A percentile compares a stretch with the other conserved stretches of the same genome.
Evolutionary conservation across 2,329 filamentous ascomycete genomes (phyloP).

Genomic region (Aspergillus udagawae): DNA sequence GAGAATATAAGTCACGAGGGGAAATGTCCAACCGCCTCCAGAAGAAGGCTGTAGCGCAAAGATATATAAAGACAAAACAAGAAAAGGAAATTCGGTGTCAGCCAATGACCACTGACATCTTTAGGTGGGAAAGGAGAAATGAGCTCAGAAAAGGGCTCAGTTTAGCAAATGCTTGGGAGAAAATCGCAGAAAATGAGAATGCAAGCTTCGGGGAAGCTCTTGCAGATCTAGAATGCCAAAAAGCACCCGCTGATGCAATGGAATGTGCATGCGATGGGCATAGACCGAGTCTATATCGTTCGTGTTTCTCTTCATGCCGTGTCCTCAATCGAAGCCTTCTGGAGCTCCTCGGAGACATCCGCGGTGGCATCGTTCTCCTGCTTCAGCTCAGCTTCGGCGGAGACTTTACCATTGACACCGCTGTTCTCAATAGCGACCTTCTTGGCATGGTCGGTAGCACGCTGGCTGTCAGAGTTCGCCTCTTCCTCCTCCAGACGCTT

Average conservation of each 20-base stretch:
- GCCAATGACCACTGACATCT: not conserved
- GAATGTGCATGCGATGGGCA: slow-evolving; percentile 2
- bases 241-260: slow-evolving; percentile 16
- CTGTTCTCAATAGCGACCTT: slow-evolving; percentile 51
- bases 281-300: slow-evolving; percentile 7
- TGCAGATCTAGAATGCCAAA: slow-evolving; percentile 16
- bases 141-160: not conserved
- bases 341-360: slow-evolving; percentile 57
- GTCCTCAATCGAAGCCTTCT: slow-evolving; percentile 60
- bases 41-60: slow-evolving; percentile 3
- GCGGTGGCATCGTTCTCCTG: slow-evolving; percentile 58
- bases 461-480: slow-evolving; percentile 45
- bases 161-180: not conserved
- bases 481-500: slow-evolving; percentile 75
- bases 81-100: not conserved
- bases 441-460: slow-evolving; percentile 49
- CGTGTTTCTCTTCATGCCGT: slow-evolving; percentile 27
- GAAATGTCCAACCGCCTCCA: not conserved
- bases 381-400: slow-evolving; percentile 51
- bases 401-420: slow-evolving; percentile 50
- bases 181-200: slow-evolving; percentile 12
- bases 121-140: not conserved
- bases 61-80: slow-evolving; percentile 1
- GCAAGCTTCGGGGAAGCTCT: slow-evolving; percentile 16
- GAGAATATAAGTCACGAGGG: slow-evolving; percentile 10